phyloP scores from a whole-genome alignment of 345 rosid species.

The Citrus cavaleriei region DNA sequence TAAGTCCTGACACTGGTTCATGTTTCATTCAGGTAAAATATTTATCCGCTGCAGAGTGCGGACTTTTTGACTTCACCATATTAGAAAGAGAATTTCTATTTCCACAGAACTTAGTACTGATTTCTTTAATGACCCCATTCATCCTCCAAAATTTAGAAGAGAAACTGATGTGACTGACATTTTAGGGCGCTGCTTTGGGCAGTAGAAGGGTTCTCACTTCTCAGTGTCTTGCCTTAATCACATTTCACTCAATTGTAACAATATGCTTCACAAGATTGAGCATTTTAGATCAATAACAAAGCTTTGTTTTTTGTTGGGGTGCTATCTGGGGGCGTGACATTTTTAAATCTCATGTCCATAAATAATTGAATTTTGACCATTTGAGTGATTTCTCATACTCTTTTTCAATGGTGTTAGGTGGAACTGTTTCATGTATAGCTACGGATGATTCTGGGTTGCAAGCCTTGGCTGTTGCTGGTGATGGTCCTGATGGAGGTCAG shows the following conservation, averaged over 20 bases:
- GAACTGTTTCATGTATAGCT: slow-evolving; percentile 61
- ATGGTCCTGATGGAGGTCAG: slow-evolving; percentile 43
- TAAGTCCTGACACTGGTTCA: neutral
- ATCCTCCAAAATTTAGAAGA: neutral
- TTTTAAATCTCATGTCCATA: neutral
- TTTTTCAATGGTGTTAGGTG: slow-evolving; percentile 36
- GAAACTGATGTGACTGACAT: neutral
- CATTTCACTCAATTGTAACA: neutral
- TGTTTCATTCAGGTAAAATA: neutral
- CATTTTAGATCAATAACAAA: neutral
- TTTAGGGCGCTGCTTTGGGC: neutral
- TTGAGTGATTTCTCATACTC: neutral
- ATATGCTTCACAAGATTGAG: neutral
- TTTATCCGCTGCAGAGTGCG: neutral
- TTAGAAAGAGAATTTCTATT: neutral
- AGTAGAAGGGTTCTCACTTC: neutral
- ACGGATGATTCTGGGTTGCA: slow-evolving; percentile 55
- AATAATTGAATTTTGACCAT: neutral
- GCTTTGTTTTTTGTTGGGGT: neutral
- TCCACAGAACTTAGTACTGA: neutral
- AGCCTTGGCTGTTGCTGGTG: slow-evolving; percentile 46
- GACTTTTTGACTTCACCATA: neutral
- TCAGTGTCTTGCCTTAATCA: neutral
- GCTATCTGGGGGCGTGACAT: neutral
- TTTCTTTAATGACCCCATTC: neutral